Base-by-base conservation (phyloP, 371 early-diverging fungal species). In the Rhizopus delemar region DNA sequence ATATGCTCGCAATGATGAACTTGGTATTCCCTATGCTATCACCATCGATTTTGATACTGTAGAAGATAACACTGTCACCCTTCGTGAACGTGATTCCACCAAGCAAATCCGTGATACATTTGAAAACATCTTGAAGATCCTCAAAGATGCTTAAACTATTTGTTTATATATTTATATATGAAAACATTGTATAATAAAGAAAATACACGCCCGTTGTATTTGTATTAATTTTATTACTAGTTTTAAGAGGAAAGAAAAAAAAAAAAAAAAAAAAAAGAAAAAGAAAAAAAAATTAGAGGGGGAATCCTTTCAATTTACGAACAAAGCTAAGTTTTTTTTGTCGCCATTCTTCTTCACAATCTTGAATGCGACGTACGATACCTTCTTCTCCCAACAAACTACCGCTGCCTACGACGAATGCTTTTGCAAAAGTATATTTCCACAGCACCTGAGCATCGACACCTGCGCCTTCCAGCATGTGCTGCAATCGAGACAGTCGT, bases 11-110 rank as follows among this genome's bases (percentile, higher is more conserved):
- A 96, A 95, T 74, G 99, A 99, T 81, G 99, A 99, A 78, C 78
- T 99, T 49, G 99, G 99, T 62, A 95, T 95, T 53, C 99, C 99
- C 36, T 99, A 95, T 78, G 99, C 93, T 52, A 85, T 99, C 69
- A 99, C 99, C 7, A 88, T 99, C 46, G 99, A 99, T 81, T 94
- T 94, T 86, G 92, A 96, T 66, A 95, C 99, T n/a, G 86, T 93
- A 29, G 80, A 92, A 60, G 99, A 99, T 72, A 69, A 77, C 61
- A 94, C 94, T 28, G 94, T 98, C 33, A 99, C 99, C 22, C 85
- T 99, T 41, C 89, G 99, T 62, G 97, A 99, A 77, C 90, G 99
- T 66, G 99, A 99, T 71, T 88, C 95, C 41, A 94, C 93, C 54
- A 86, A 91, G 74, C 99, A 99, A 80, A 91, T 99, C 68, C 90